A percentile compares a stretch with the other conserved stretches of the same genome.
phyloP scores from a whole-genome alignment of 2,329 filamentous ascomycete genomes.

The Phyllosticta paracitricarpa region DNA sequence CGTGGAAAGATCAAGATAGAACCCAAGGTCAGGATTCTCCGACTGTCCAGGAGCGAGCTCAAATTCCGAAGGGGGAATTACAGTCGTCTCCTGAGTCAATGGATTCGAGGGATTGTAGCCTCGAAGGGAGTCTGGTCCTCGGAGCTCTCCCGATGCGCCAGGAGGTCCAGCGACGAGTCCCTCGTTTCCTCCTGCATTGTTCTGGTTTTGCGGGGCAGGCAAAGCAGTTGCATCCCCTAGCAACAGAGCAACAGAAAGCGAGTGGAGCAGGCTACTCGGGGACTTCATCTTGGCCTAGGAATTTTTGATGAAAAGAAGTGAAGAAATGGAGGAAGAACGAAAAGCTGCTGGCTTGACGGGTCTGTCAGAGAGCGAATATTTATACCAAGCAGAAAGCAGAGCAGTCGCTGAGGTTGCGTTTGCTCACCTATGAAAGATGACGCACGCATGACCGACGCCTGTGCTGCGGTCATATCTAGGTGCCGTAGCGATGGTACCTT shows the following conservation, averaged over 20 bases:
- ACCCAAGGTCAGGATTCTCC: constrained; percentile 26
- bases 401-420: background rate
- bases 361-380: background rate
- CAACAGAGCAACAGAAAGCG: background rate
- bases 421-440: background rate
- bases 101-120: constrained; percentile 26
- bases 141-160: constrained; percentile 25
- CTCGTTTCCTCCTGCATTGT: background rate
- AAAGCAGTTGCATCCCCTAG: background rate
- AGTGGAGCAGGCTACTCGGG: background rate
- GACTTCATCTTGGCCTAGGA: background rate
- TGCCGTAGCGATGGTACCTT: background rate
- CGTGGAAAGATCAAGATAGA: constrained; percentile 29
- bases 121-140: constrained; percentile 22
- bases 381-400: background rate
- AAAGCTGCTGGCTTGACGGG: background rate
- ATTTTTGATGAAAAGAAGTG: background rate
- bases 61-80: constrained; percentile 26
- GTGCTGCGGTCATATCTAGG: background rate
- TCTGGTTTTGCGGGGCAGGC: background rate
- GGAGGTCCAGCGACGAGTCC: constrained; percentile 18
- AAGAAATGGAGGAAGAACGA: background rate
- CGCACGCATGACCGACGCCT: background rate
- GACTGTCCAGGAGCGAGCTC: constrained; percentile 28
- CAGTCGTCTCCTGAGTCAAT: constrained; percentile 22